phyloP scores from a whole-genome alignment of 1,284 basidiomycete genomes.

The Boletus mariae region DNA sequence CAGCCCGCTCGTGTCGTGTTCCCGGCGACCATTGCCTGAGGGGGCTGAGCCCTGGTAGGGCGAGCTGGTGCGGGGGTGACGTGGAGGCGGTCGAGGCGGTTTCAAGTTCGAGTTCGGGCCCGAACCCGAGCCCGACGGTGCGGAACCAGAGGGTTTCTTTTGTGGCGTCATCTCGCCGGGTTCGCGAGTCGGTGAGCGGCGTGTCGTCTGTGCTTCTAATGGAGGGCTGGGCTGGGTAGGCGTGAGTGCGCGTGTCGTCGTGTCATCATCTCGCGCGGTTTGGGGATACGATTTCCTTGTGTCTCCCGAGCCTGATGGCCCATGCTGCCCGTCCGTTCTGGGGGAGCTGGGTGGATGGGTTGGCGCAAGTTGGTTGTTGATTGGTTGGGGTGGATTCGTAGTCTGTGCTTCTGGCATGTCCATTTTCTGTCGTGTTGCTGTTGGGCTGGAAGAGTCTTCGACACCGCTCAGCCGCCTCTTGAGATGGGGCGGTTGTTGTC shows the following conservation, averaged over 20 bases:
- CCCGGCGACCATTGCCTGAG: background rate
- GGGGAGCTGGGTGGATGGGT: background rate
- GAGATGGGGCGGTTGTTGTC: conserved; percentile 2
- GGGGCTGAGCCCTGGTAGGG: background rate
- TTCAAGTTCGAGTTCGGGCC: background rate
- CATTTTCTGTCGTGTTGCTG: conserved; percentile 13
- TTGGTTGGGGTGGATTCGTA: background rate
- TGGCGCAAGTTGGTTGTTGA: background rate
- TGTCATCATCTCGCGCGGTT: background rate
- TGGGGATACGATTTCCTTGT: background rate
- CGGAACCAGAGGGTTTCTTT: background rate
- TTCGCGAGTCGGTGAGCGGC: conserved; percentile 5
- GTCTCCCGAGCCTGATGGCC: background rate
- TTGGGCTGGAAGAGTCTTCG: conserved; percentile 1
- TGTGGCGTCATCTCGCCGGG: conserved; percentile 8
- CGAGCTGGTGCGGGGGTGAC: background rate
- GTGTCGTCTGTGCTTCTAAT: background rate
- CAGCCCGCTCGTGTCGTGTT: conserved; percentile 6
- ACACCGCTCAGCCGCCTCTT: conserved; percentile 15
- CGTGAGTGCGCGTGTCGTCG: background rate
- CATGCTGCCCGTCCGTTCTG: background rate
- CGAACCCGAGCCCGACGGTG: background rate
- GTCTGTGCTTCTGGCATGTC: conserved; percentile 2
- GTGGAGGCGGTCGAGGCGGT: background rate
- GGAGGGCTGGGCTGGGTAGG: background rate